Evolutionary conservation across 2,329 filamentous ascomycete genomes (phyloP).

Genomic region (Aspergillus alliaceus): DNA sequence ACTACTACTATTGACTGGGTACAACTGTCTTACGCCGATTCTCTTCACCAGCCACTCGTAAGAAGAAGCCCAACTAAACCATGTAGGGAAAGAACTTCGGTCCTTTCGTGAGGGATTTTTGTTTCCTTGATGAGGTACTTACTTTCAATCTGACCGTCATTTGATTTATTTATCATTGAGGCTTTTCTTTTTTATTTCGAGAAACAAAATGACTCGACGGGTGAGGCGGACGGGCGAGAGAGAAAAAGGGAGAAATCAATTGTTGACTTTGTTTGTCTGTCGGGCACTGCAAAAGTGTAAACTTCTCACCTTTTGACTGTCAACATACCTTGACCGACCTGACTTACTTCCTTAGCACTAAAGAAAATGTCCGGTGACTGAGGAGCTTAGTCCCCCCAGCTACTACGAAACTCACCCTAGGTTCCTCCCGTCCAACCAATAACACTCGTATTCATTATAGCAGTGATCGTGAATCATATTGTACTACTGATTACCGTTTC

Average conservation of each 20-base stretch:
- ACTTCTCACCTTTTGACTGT: no score
- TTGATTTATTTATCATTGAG: neutral
- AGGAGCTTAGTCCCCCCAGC: no score
- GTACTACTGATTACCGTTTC: neutral
- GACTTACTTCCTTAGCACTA: no score
- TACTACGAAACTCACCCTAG: neutral
- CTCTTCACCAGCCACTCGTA: neutral
- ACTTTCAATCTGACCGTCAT: constrained; percentile 1
- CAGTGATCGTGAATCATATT: neutral
- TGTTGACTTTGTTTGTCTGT: neutral
- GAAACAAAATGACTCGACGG: neutral
- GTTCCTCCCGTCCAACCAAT: neutral
- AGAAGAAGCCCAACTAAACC: neutral
- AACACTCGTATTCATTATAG: neutral
- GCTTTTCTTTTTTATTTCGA: neutral
- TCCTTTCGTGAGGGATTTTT: neutral
- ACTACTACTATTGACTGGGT: no score
- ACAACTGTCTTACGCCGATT: no score
- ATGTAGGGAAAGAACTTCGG: neutral
- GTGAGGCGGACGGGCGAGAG: neutral
- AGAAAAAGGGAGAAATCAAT: neutral
- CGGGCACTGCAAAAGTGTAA: neutral
- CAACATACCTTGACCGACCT: no score
- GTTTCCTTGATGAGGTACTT: neutral
- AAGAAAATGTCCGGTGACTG: neutral